A percentile compares a stretch with the other conserved stretches of the same genome.
These are phyloP conservation scores for Wickerhamiella galacta DNA, from an alignment of 805 yeast genomes.

Conservation along the genomic window DNA sequence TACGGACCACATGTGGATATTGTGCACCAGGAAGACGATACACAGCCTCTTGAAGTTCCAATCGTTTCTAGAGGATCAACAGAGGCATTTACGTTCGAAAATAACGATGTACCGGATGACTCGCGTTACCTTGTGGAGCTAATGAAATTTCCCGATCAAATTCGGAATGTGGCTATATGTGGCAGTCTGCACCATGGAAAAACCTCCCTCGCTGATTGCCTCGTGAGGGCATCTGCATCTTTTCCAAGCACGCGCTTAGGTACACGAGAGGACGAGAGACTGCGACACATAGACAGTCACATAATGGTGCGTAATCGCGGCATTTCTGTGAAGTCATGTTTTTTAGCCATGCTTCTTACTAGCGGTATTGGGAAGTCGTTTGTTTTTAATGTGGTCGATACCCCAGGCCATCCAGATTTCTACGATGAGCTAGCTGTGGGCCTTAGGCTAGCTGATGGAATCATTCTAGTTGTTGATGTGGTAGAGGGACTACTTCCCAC, in stretches of 20 bases:
- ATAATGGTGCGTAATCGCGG: conserved; percentile 56
- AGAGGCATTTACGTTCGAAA: conserved; percentile 33
- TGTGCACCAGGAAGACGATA: conserved; percentile 36
- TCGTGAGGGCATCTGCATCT: conserved; percentile 52
- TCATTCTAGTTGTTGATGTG: conserved; percentile 58
- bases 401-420: conserved; percentile 88
- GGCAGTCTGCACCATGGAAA: conserved; percentile 81
- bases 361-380: conserved; percentile 38
- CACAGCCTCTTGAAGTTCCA: conserved; percentile 42
- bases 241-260: conserved; percentile 18
- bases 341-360: conserved; percentile 43
- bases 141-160: conserved; percentile 39
- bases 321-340: conserved; percentile 43
- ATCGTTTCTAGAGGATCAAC: conserved; percentile 36
- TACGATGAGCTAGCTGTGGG: conserved; percentile 53
- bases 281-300: conserved; percentile 58
- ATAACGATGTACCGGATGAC: conserved; percentile 39
- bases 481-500: conserved; percentile 63
- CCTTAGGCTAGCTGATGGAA: conserved; percentile 44
- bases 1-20: conserved; percentile 54
- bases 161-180: conserved; percentile 59
- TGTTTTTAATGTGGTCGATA: conserved; percentile 51
- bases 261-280: conserved; percentile 28
- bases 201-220: conserved; percentile 54
- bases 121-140: conserved; percentile 39